Conservation (phyloP, 768 basidiomycete species). For the Mycena vulgaris region DNA sequence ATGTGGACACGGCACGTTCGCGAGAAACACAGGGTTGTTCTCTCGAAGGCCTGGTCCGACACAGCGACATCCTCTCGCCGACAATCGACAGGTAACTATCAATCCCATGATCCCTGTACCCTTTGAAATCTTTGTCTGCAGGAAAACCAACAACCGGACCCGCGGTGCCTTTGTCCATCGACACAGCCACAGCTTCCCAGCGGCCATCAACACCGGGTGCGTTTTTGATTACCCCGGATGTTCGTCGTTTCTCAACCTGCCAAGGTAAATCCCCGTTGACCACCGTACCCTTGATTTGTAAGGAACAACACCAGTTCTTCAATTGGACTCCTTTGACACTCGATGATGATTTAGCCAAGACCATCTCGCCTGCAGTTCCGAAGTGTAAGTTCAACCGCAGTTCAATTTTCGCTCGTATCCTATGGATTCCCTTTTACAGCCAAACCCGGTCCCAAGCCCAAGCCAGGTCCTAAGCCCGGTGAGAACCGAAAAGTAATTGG, state of each 20-base stretch:
- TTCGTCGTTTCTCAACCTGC: constrained; percentile 23
- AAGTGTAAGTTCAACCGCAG: constrained; percentile 12
- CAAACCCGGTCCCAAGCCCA: not conserved
- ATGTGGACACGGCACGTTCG: constrained; percentile 75
- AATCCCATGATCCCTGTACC: not conserved
- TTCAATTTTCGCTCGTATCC: not conserved
- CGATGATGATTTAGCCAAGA: constrained; percentile 8
- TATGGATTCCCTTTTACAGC: not conserved
- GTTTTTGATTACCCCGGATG: constrained; percentile 5
- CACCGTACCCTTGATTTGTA: constrained; percentile 13
- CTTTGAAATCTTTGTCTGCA: not conserved
- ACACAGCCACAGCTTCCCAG: constrained; percentile 24
- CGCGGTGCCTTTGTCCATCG: not conserved
- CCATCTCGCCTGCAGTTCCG: not conserved
- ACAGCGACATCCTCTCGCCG: constrained; percentile 33
- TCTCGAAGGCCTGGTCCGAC: constrained; percentile 59
- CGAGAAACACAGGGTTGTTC: constrained; percentile 74
- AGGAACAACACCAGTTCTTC: not conserved
- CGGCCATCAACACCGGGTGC: constrained; percentile 26
- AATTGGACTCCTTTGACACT: not conserved
- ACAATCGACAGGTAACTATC: constrained; percentile 14
- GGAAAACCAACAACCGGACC: constrained; percentile 7
- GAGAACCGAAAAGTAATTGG: not conserved
- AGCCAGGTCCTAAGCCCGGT: not conserved
- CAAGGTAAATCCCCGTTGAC: constrained; percentile 19